Base-by-base conservation (phyloP, 768 basidiomycete genomes). In the Pulveroboletus sp. region DNA sequence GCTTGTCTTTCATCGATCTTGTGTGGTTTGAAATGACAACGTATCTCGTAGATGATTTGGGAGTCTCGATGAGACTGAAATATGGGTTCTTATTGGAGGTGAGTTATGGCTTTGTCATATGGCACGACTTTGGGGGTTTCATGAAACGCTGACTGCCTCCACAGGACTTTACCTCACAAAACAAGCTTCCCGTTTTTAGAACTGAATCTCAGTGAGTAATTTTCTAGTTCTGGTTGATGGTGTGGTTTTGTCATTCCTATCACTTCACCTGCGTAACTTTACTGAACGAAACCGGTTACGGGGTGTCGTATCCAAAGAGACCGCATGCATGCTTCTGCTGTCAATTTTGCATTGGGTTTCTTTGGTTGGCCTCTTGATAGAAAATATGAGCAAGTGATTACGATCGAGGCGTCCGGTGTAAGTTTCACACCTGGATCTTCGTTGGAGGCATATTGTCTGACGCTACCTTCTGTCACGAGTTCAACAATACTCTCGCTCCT, bases 401-500 rank as follows among this genome's bases (percentile, higher is more conserved):
- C 79, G 18, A 85, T 91, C 41, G 87, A 92, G 65, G 76, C 70
- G 10, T 39, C 68, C 0, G 79, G 76, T 5, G 87, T 75, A 72
- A 62, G 82, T 57, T 54, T 49, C 62, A 14, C 53, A 46, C 30
- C n/a, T 26, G 15, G 56, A 62, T 41, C 57, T 61, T 10, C 8
- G 5, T 27, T 6, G 11, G 3, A 2, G 9, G 2, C 1, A 4
- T 32, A 15, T 42, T 32, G 31, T 40, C 39, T 43, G 28, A 53
- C 1, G 2, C 14, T 5, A 14, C 7, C 9, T 17, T 37, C 8
- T 18, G 4, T 32, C 15, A 8, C 27, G 42, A 86, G 78, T 88
- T 85, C 62, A 91, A 90, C 68, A 88, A 87, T 64, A 93, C 93
- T 1, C 79, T 96, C 5, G 78, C 91, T 0, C 93, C 93, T 4